Percentiles rank a stretch among this genome's conserved stretches.
phyloP scores from a whole-genome alignment of 441 rosid genomes.

The Theobroma grandiflorum region DNA sequence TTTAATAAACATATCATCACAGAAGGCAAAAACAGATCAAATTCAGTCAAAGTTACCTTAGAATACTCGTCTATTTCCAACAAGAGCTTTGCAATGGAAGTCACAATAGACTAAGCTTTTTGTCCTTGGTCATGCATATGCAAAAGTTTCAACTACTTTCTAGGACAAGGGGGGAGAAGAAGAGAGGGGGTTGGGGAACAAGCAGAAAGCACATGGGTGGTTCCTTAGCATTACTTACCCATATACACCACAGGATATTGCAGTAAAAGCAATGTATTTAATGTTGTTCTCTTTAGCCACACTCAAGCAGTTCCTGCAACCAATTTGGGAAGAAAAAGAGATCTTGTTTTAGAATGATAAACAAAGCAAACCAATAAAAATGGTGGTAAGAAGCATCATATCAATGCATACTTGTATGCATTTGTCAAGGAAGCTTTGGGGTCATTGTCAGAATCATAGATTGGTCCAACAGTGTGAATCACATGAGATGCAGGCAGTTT shows the following conservation, averaged over 20 bases:
- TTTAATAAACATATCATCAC: neutral
- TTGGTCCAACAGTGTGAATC: slow-evolving; percentile 89
- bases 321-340: slow-evolving; percentile 19
- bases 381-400: neutral
- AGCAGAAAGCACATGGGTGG: neutral
- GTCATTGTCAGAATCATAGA: slow-evolving; percentile 61
- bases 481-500: slow-evolving; percentile 81
- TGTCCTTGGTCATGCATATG: no score
- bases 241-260: slow-evolving; percentile 82
- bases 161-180: no score
- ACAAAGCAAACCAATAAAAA: neutral
- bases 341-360: neutral
- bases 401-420: slow-evolving; percentile 58
- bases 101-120: no score
- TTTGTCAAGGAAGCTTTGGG: slow-evolving; percentile 58
- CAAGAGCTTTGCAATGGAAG: no score
- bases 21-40: neutral
- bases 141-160: no score
- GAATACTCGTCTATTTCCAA: no score
- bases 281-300: slow-evolving; percentile 80
- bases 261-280: slow-evolving; percentile 83
- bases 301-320: slow-evolving; percentile 69
- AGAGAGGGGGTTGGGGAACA: neutral
- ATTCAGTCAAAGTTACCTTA: neutral
- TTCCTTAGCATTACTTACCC: slow-evolving; percentile 48